Evolutionary conservation across 2,329 filamentous ascomycete species (phyloP), one percentile per base, ranked within the genome.

Genomic region (Pyrenophora graminea): DNA sequence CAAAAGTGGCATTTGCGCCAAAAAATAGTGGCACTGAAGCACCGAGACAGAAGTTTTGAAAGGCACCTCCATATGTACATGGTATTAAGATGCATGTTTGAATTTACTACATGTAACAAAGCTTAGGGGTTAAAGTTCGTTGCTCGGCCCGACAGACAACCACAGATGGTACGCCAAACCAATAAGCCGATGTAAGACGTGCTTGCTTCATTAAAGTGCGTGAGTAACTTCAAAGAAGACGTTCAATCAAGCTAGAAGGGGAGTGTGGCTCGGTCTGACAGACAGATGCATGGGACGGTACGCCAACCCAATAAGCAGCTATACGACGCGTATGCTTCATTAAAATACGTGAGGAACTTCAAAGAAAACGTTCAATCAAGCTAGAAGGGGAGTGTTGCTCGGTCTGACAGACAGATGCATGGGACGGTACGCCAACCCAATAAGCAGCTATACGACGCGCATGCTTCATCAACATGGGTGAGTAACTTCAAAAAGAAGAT

Each of bases 11-110:
- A 23, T 23, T 23, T 23, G 21, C 21, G 21, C 21, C 21, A 23
- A 23, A 7, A 23, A 23, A 7, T 15, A 23, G 21, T 23, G 21
- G 21, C 21, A 7, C 21, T 23, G 21, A 23, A 23, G 21, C 21
- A 7, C 34, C 10, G 18, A 38, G 37, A 32, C 37, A 43, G 21
- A 47, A 52, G 43, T 38, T 43, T 47, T 52, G 43, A 42, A 30
- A 39, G 34, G 44, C 44, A 39, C 44, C 44, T 47, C 44, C 36
- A 34, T 45, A 50, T 30, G 38, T 39, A 39, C 21, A 39, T 39
- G 38, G 19, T 39, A 39, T 17, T 6, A 17, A 7, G 21, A 27
- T 27, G 21, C 15, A 27, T 15, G 8, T 10, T 25, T 27, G n/a
- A 27, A 39, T 30, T 17, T 39, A 17, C 13, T 10, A 21, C 21